These are phyloP conservation scores for Phytophthora megakarya DNA, from an alignment of 352 stramenopile species.

Conservation along the genomic window DNA sequence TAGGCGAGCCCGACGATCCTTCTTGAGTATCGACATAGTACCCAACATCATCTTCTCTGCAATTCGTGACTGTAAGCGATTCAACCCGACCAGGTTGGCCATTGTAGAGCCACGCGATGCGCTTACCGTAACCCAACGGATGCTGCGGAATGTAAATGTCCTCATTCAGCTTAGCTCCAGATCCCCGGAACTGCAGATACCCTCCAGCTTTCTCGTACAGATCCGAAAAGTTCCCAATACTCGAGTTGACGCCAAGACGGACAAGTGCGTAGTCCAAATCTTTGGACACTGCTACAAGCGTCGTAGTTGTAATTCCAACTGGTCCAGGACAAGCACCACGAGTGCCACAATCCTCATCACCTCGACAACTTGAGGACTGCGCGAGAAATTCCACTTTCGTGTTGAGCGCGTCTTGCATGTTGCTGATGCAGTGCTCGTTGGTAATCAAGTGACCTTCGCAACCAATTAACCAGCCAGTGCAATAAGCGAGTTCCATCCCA, in stretches of 20 bases:
- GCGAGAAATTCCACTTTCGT: constrained; percentile 74
- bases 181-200: constrained; percentile 66
- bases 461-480: constrained; percentile 75
- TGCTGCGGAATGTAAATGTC: constrained; percentile 80
- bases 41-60: constrained; percentile 54
- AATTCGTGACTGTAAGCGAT: constrained; percentile 45
- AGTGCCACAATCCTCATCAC: constrained; percentile 41
- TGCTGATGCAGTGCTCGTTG: constrained; percentile 79
- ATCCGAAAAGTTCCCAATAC: constrained; percentile 25
- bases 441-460: constrained; percentile 80
- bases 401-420: constrained; percentile 67
- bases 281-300: constrained; percentile 61
- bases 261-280: constrained; percentile 69
- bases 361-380: constrained; percentile 55
- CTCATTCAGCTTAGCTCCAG: constrained; percentile 49
- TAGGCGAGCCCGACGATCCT: constrained; percentile 70
- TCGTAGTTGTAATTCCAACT: constrained; percentile 40
- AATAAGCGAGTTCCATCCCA: constrained; percentile 62
- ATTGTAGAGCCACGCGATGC: constrained; percentile 52
- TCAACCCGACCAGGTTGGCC: constrained; percentile 27
- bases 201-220: constrained; percentile 47
- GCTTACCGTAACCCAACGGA: constrained; percentile 61
- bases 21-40: constrained; percentile 83
- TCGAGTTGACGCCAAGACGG: constrained; percentile 43
- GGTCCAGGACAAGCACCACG: constrained; percentile 56